phyloP scores from a whole-genome alignment of 2,329 filamentous ascomycete genomes.

The Eutypa lata region DNA sequence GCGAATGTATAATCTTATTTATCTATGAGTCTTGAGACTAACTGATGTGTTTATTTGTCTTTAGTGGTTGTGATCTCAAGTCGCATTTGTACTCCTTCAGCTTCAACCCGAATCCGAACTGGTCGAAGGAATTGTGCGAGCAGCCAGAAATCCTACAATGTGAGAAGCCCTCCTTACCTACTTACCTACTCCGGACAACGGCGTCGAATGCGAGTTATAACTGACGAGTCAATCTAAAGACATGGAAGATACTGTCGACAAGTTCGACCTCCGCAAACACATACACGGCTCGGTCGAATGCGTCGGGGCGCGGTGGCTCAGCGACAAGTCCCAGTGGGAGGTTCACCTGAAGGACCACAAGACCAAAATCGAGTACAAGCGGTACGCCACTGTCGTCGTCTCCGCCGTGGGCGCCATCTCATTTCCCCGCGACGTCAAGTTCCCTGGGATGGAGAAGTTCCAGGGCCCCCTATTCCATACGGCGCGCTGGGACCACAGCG shows the following conservation, averaged over 20 bases:
- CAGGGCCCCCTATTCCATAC: slow-evolving; percentile 33
- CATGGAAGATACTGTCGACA: slow-evolving; percentile 10
- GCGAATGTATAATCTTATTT: too few relatives aligned
- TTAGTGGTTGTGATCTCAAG: slow-evolving; percentile 32
- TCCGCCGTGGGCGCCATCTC: slow-evolving; percentile 26
- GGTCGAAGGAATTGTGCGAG: neutral
- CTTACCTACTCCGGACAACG: too few relatives aligned
- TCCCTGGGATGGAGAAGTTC: slow-evolving; percentile 29
- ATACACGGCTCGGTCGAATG: slow-evolving; percentile 6
- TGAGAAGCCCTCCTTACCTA: neutral
- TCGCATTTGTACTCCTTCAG: slow-evolving; percentile 11
- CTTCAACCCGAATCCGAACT: slow-evolving; percentile 3
- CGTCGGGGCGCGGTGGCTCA: slow-evolving; percentile 19
- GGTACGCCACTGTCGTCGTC: slow-evolving; percentile 18
- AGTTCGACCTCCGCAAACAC: slow-evolving; percentile 10
- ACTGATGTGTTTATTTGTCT: too few relatives aligned
- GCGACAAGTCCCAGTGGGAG: slow-evolving; percentile 13
- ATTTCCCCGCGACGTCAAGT: slow-evolving; percentile 19
- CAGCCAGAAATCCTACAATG: slow-evolving; percentile 1
- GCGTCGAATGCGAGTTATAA: too few relatives aligned
- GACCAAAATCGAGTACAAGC: slow-evolving; percentile 12
- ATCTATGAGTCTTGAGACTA: neutral
- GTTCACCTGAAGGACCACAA: slow-evolving; percentile 7
- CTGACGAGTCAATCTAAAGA: neutral
- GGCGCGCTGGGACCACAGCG: slow-evolving; percentile 30